Evolutionary conservation across 305 asterid genomes (phyloP).

Genomic region (Fraxinus platypoda): DNA sequence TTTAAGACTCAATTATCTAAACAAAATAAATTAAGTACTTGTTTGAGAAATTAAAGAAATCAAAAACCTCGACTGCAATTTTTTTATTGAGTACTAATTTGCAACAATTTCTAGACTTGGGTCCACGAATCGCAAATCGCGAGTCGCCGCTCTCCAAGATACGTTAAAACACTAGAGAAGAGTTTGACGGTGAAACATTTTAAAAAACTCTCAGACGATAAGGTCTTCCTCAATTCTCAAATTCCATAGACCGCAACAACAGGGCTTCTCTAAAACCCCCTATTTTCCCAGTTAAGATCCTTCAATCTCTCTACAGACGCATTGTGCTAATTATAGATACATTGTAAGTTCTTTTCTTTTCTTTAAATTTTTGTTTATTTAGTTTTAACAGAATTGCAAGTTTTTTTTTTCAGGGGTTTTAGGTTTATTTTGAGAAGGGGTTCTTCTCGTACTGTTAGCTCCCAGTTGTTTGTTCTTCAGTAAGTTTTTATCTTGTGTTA

Average conservation of each 20-base stretch:
- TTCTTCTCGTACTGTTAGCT: background rate
- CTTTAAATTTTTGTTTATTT: background rate
- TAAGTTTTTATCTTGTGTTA: background rate
- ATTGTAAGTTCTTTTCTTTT: background rate
- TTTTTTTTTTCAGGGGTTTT: background rate
- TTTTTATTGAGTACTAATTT: background rate
- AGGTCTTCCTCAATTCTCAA: no score
- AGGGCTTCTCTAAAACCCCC: constrained; percentile 4
- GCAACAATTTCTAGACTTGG: background rate
- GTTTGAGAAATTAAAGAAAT: background rate
- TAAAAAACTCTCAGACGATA: no score
- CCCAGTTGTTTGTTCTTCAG: background rate
- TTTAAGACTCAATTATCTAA: background rate
- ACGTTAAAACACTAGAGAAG: background rate
- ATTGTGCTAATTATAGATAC: background rate
- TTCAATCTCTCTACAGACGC: background rate
- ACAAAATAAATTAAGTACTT: background rate
- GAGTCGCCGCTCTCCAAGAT: background rate
- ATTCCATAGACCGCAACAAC: no score
- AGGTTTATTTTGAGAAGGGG: background rate
- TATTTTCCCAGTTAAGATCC: background rate
- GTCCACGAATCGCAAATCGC: constrained; percentile 6
- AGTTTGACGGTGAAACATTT: no score
- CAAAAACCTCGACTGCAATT: background rate
- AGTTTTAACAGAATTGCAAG: background rate